Evolutionary conservation across 768 basidiomycete genomes (phyloP).

Genomic region (Tricholoma bakamatsutake): DNA sequence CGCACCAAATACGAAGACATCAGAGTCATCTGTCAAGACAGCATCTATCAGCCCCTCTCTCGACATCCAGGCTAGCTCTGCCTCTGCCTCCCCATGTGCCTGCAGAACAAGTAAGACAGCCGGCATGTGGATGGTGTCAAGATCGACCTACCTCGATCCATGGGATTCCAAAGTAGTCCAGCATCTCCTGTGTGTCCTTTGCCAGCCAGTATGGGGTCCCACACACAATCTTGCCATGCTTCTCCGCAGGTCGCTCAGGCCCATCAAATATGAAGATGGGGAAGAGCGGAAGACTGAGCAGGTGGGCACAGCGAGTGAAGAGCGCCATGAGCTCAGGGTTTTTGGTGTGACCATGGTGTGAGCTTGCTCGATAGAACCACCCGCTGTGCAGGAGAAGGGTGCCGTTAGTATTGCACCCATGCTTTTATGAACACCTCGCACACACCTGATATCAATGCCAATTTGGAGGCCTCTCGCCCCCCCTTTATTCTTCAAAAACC

Average conservation of each 20-base stretch:
- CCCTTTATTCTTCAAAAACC: slow-evolving; percentile 6
- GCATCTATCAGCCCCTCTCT: neutral
- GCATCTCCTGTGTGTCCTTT: too few relatives aligned
- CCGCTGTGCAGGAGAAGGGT: neutral
- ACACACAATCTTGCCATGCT: slow-evolving; percentile 31
- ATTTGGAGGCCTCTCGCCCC: slow-evolving; percentile 3
- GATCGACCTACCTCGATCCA: neutral
- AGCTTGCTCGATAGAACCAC: slow-evolving; percentile 8
- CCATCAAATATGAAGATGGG: neutral
- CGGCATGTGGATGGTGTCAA: neutral
- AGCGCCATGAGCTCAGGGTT: slow-evolving; percentile 11
- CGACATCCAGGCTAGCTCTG: neutral
- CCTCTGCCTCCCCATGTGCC: slow-evolving; percentile 1
- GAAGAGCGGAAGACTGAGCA: neutral
- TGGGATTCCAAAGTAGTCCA: too few relatives aligned
- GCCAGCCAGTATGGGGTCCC: slow-evolving; percentile 32
- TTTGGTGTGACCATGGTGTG: too few relatives aligned
- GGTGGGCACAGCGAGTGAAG: neutral
- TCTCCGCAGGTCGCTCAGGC: neutral
- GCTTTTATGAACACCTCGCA: too few relatives aligned
- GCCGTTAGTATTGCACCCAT: neutral
- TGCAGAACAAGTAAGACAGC: neutral
- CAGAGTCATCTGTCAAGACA: neutral
- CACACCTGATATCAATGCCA: slow-evolving; percentile 11
- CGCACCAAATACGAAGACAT: neutral